These are phyloP conservation scores for Ogataea wickerhamii DNA, from an alignment of 805 yeast genomes.

Conservation along the genomic window DNA sequence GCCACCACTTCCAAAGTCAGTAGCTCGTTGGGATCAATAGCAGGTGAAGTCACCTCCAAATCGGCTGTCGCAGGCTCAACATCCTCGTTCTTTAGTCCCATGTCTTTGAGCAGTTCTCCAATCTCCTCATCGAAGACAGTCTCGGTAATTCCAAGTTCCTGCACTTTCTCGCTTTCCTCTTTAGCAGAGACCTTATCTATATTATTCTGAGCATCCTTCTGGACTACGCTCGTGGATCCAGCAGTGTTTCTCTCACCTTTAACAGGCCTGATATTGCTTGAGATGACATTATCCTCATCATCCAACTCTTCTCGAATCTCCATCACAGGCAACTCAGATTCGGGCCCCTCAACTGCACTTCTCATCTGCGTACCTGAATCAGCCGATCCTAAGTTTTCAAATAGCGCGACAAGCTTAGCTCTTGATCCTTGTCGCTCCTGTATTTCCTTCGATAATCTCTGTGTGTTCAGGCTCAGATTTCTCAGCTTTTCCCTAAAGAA, in stretches of 20 bases:
- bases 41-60: conserved; percentile 10
- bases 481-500: conserved; percentile 11
- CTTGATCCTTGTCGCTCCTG: conserved; percentile 31
- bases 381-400: conserved; percentile 23
- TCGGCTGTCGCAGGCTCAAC: not conserved
- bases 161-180: not conserved
- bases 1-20: conserved; percentile 54
- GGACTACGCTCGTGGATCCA: not conserved
- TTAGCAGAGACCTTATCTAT: not conserved
- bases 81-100: conserved; percentile 26
- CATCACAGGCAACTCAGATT: conserved; percentile 61
- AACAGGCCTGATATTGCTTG: conserved; percentile 39
- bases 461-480: conserved; percentile 11
- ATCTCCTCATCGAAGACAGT: conserved; percentile 21
- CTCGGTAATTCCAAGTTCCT: not conserved
- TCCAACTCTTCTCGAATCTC: conserved; percentile 84
- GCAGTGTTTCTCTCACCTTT: not conserved
- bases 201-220: not conserved
- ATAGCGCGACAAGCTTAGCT: conserved; percentile 26
- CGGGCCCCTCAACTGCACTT: conserved; percentile 14
- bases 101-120: conserved; percentile 32
- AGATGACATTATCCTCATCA: conserved; percentile 71
- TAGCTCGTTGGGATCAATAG: conserved; percentile 44
- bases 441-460: conserved; percentile 34
- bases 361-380: conserved; percentile 5